Conservation (phyloP, 192 early-diverging fungal species). For the Linnemannia exigua region DNA sequence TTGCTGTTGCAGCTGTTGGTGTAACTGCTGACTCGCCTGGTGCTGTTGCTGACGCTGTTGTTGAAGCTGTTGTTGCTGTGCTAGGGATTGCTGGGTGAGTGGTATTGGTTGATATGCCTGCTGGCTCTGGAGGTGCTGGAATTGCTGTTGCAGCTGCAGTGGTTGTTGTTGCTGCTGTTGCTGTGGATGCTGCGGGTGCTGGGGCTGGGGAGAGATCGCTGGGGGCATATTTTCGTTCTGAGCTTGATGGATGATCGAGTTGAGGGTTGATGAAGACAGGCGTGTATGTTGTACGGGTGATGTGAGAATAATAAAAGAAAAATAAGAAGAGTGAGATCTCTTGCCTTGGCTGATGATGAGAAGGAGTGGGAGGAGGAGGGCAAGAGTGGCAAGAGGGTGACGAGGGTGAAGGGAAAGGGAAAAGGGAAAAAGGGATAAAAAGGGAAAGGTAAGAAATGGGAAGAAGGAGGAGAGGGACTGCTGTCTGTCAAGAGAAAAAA, state of each 20-base stretch:
- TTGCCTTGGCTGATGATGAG: background rate
- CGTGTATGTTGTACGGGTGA: background rate
- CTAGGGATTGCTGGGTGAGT: slow-evolving; percentile 22
- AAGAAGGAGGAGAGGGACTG: background rate
- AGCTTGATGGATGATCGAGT: background rate
- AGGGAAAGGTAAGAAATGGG: background rate
- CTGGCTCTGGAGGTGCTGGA: slow-evolving; percentile 22
- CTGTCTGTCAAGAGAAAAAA: too few relatives aligned
- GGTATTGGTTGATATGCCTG: slow-evolving; percentile 10
- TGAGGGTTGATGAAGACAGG: background rate
- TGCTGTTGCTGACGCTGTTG: slow-evolving; percentile 24
- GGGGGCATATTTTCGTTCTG: slow-evolving; percentile 19
- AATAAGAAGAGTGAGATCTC: background rate
- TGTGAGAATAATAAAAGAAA: background rate
- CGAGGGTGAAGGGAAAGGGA: background rate
- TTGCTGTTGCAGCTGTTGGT: background rate
- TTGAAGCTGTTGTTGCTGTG: slow-evolving; percentile 26
- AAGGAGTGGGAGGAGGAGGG: background rate
- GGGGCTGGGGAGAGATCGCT: slow-evolving; percentile 22
- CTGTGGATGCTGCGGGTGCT: slow-evolving; percentile 18
- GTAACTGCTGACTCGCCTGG: background rate
- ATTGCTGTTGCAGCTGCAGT: background rate
- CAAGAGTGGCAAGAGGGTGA: background rate
- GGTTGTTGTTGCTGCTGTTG: slow-evolving; percentile 19
- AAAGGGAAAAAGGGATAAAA: background rate